Conservation (phyloP, 2,329 filamentous ascomycete species). For the Dactylella cylindrospora region DNA sequence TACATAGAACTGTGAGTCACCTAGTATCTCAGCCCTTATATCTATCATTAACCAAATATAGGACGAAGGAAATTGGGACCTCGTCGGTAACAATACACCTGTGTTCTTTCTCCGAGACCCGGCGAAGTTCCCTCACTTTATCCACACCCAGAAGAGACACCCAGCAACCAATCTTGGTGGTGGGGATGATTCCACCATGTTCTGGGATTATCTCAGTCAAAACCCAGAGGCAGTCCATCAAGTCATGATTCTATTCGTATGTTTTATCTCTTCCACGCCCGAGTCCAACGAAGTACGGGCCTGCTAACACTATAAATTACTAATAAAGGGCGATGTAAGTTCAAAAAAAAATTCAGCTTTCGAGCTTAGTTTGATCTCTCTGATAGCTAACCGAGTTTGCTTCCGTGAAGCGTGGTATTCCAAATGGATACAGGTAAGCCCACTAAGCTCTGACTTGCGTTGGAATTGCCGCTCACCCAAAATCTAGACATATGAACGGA, state of each 20-base stretch:
- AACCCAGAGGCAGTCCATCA: conserved; percentile 59
- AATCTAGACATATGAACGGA: conserved; percentile 32
- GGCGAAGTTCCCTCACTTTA: conserved; percentile 71
- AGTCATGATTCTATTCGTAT: conserved; percentile 59
- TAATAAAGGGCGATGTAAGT: conserved; percentile 42
- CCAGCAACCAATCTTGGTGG: conserved; percentile 63
- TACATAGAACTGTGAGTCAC: conserved; percentile 40
- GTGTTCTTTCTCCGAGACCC: conserved; percentile 76
- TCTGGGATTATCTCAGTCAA: conserved; percentile 60
- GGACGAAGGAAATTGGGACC: conserved; percentile 72
- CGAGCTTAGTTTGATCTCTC: no score
- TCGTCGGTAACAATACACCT: conserved; percentile 72
- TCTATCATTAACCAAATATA: conserved; percentile 12
- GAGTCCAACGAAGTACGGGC: conserved; percentile 56
- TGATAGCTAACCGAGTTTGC: conserved; percentile 4
- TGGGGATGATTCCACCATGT: conserved; percentile 66
- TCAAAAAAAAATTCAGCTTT: not conserved
- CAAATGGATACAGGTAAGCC: conserved; percentile 33
- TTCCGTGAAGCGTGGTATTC: conserved; percentile 26
- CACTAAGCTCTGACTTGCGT: not conserved
- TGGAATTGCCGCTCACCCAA: no score
- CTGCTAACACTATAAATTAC: conserved; percentile 45
- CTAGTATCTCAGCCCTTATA: not conserved
- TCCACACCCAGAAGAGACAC: conserved; percentile 74
- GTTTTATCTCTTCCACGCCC: conserved; percentile 57